A percentile compares a stretch with the other conserved stretches of the same genome.
Conservation (phyloP, 2,329 filamentous ascomycete species). For the Cadophora malorum region DNA sequence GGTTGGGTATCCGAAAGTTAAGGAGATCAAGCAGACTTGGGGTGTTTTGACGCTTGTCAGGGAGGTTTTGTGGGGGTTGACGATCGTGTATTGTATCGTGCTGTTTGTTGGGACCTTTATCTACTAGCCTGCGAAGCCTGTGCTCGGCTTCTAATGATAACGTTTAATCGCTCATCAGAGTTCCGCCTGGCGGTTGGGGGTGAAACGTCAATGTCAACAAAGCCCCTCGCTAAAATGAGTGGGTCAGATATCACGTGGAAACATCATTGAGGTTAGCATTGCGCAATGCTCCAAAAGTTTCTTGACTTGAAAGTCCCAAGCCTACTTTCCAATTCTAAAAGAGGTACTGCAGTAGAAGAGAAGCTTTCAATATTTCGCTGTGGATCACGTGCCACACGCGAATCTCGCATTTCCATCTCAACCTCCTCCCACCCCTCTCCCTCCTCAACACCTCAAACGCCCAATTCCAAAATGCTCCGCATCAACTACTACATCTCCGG, state of each 20-base stretch:
- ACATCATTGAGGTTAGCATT: too few relatives aligned
- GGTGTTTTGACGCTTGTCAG: background rate
- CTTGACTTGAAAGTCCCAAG: too few relatives aligned
- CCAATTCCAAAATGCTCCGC: constrained; percentile 12
- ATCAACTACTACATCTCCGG: constrained; percentile 19
- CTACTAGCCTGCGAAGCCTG: background rate
- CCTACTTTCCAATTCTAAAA: too few relatives aligned
- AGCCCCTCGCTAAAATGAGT: background rate
- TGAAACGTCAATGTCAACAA: background rate
- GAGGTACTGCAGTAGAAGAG: too few relatives aligned
- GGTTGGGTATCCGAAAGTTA: background rate
- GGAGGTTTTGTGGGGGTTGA: background rate
- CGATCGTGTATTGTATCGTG: background rate
- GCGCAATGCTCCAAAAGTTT: too few relatives aligned
- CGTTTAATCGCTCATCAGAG: background rate
- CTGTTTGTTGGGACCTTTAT: background rate
- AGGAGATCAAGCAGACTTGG: background rate
- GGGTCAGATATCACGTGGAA: background rate
- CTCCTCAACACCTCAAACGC: background rate
- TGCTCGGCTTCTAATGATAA: background rate
- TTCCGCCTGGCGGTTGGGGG: background rate
- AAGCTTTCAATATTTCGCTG: too few relatives aligned
- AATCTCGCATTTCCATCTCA: too few relatives aligned
- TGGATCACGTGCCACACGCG: too few relatives aligned
- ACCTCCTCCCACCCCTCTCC: background rate